A percentile compares a stretch with the other conserved stretches of the same genome.
These are phyloP conservation scores for Solidago caesia DNA, from an alignment of 129 eudicot species.

Conservation along the genomic window DNA sequence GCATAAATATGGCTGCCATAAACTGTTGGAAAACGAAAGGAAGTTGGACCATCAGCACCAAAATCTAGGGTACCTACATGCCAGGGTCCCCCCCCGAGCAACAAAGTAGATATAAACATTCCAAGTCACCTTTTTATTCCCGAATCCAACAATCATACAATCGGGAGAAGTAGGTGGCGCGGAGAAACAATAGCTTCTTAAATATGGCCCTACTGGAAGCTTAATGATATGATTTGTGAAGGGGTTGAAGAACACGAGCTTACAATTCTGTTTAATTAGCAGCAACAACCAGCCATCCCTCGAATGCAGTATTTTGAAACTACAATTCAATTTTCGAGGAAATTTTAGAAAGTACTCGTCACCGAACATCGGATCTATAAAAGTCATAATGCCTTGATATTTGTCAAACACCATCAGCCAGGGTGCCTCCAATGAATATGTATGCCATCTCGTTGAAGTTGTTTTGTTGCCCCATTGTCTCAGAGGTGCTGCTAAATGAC, in stretches of 20 bases:
- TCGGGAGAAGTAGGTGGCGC: background rate
- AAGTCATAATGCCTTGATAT: background rate
- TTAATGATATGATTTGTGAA: background rate
- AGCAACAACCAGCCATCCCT: background rate
- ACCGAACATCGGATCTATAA: constrained; percentile 20
- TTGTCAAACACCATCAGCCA: constrained; percentile 11
- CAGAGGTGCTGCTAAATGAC: constrained; percentile 3
- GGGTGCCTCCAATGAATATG: constrained; percentile 3
- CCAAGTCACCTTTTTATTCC: background rate
- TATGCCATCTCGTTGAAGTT: background rate
- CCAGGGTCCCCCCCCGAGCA: background rate
- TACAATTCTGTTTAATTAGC: background rate
- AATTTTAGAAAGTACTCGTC: background rate
- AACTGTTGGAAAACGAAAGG: background rate
- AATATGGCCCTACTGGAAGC: background rate
- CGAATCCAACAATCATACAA: background rate
- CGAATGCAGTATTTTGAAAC: background rate
- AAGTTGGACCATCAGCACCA: background rate
- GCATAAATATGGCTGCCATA: background rate
- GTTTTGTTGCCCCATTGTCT: background rate
- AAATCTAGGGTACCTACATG: background rate
- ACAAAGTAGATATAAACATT: background rate
- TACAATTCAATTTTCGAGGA: too few relatives aligned
- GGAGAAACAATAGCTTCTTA: background rate
- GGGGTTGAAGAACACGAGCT: background rate